Percentiles rank a stretch among this genome's conserved stretches.
Evolutionary conservation across 2,329 filamentous ascomycete genomes (phyloP).

Genomic region (Diaporthe sp.): DNA sequence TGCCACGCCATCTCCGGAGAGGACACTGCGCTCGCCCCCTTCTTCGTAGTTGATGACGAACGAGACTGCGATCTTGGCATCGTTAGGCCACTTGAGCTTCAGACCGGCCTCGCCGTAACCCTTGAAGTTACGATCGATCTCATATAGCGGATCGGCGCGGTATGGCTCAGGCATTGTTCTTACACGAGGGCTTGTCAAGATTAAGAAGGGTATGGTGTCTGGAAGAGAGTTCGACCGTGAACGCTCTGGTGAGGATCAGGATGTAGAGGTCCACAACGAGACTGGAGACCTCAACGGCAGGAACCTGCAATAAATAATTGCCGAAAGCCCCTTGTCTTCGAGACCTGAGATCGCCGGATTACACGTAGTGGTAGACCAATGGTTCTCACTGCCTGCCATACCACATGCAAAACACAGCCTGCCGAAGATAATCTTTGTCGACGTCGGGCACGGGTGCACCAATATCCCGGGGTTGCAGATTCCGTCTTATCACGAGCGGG

Average conservation of each 20-base stretch:
- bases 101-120: slow-evolving; percentile 57
- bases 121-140: slow-evolving; percentile 49
- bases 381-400: not conserved
- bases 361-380: not conserved
- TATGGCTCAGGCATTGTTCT: slow-evolving; percentile 23
- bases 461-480: not conserved
- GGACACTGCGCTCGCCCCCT: slow-evolving; percentile 52
- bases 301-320: not conserved
- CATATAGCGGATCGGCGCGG: slow-evolving; percentile 44
- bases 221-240: too few relatives aligned
- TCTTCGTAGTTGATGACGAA: slow-evolving; percentile 62
- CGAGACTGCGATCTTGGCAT: slow-evolving; percentile 57
- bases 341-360: not conserved
- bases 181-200: rapidly evolving
- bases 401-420: not conserved
- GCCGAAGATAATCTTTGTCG: not conserved
- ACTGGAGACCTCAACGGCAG: too few relatives aligned
- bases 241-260: too few relatives aligned
- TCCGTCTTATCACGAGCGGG: slow-evolving; percentile 22
- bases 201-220: too few relatives aligned
- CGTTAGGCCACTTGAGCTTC: slow-evolving; percentile 54
- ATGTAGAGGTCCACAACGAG: too few relatives aligned
- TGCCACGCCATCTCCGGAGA: slow-evolving; percentile 53
- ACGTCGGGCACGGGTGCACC: not conserved
- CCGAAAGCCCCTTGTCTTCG: not conserved